These are phyloP conservation scores for Fusarium concolor DNA, from an alignment of 2,329 filamentous ascomycete species.

Conservation along the genomic window DNA sequence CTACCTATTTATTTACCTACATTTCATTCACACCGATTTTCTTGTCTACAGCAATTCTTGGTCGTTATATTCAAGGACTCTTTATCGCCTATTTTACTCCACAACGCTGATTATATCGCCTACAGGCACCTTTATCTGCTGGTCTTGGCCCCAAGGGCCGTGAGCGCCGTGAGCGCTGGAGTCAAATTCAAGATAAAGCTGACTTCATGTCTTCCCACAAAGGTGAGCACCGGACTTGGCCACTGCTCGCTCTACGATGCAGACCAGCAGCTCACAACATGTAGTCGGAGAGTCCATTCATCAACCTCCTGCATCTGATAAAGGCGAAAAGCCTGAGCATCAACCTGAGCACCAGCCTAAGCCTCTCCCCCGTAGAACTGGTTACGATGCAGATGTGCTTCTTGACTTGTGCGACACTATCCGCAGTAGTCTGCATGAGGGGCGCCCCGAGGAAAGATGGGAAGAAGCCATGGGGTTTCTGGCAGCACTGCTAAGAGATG, in stretches of 20 bases:
- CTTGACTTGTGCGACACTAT: constrained; percentile 58
- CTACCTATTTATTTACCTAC: too few species aligned
- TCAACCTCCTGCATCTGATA: constrained; percentile 17
- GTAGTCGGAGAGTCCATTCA: constrained; percentile 29
- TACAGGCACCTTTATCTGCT: constrained; percentile 33
- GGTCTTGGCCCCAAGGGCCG: constrained; percentile 4
- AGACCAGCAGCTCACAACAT: constrained; percentile 28
- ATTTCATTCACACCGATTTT: neutral
- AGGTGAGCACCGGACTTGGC: constrained; percentile 27
- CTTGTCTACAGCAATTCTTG: neutral
- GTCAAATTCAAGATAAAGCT: constrained; percentile 21
- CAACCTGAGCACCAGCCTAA: neutral
- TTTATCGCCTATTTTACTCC: neutral
- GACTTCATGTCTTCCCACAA: constrained; percentile 31
- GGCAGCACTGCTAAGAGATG: constrained; percentile 53
- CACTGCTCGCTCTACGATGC: neutral
- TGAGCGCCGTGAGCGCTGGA: constrained; percentile 19
- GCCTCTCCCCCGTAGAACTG: constrained; percentile 7
- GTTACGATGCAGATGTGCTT: constrained; percentile 34
- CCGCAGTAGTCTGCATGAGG: constrained; percentile 51
- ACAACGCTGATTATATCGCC: constrained; percentile 19
- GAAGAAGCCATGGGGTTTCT: constrained; percentile 56
- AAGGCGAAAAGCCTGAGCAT: constrained; percentile 5
- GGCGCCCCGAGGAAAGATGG: constrained; percentile 50
- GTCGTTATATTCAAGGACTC: neutral